Base-by-base conservation (phyloP, 257 asterid species). In the Solanum ossicruentum region DNA sequence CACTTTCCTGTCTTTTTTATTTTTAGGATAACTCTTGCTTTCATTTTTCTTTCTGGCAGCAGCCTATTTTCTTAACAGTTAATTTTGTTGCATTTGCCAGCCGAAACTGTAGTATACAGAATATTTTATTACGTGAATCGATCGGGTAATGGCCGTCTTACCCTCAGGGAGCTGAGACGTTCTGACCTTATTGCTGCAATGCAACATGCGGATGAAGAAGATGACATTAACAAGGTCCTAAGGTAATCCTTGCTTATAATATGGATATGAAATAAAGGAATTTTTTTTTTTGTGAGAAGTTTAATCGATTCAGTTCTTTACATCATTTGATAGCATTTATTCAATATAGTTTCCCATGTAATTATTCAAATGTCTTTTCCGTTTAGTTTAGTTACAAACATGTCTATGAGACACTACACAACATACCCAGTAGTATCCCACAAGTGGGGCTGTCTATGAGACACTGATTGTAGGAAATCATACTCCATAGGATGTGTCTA, bases 161-260 rank as follows among this genome's bases (percentile, higher is more conserved):
- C 98, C 75, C 98, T 97, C 87, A 93, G 91, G 90, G 99, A 95
- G 95, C 95, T 97, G 87, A 97, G 92, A 90, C 96, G 92, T 85
- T 94, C 98, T 12, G 92, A 97, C 90, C 93, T 97, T 88, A 89
- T 95, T 86, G 88, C 93, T 87, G 98, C 98, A 75, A 95, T 97
- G 99, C 98, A 94, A 91, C 98, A 97, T 90, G 99, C 97, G 60
- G 99, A 97, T 88, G 99, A 97, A 87, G 99, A 97, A 91, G 99
- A 97, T 90, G 99, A 97, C 89, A 95, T 97, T 80, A 97, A 97
- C 93, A 95, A 97, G 93, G 98, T 97, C 82, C 89, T 97, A 92
- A 90, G 99, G 99, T 95, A 91, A 55, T 55, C 11, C 69, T n/a
- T 75, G 83, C 75, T 85, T 57, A 52, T 83, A 20, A 60, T 47